phyloP scores from a whole-genome alignment of 2,329 filamentous ascomycete genomes.

The Pseudogymnoascus pannorum region DNA sequence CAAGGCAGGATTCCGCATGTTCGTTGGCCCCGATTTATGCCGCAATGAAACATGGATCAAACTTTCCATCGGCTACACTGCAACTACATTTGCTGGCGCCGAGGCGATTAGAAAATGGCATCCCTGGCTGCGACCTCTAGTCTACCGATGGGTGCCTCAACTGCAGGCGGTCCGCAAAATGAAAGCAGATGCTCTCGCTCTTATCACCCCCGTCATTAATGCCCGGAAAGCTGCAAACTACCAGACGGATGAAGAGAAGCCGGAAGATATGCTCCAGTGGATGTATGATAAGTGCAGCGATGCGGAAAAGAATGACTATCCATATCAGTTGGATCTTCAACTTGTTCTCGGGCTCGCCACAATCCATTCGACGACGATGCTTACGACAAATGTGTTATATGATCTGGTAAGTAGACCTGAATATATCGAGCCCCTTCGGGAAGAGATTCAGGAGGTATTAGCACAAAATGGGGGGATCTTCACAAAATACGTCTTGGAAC shows the following conservation, averaged over 20 bases:
- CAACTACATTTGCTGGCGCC: background rate
- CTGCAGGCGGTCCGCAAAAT: background rate
- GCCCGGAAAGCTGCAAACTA: background rate
- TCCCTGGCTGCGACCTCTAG: background rate
- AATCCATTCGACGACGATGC: conserved; percentile 22
- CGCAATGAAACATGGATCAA: background rate
- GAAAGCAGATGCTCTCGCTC: background rate
- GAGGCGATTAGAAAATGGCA: background rate
- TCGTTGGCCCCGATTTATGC: background rate
- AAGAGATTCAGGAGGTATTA: conserved; percentile 21
- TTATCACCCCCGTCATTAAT: background rate
- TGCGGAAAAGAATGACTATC: background rate
- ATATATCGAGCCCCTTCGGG: conserved; percentile 18
- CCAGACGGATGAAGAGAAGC: background rate
- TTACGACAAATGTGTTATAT: conserved; percentile 21
- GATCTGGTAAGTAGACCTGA: conserved; percentile 18
- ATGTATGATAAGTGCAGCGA: background rate
- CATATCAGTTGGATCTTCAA: too few species aligned
- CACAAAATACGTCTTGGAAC: too few species aligned
- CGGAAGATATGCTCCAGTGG: conserved; percentile 6
- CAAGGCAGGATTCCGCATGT: background rate
- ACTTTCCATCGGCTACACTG: background rate
- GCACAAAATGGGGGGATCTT: too few species aligned
- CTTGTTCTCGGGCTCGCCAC: conserved; percentile 11
- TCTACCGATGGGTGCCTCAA: background rate